Conservation (phyloP, 768 basidiomycete species). For the Lactifluus pinguis region DNA sequence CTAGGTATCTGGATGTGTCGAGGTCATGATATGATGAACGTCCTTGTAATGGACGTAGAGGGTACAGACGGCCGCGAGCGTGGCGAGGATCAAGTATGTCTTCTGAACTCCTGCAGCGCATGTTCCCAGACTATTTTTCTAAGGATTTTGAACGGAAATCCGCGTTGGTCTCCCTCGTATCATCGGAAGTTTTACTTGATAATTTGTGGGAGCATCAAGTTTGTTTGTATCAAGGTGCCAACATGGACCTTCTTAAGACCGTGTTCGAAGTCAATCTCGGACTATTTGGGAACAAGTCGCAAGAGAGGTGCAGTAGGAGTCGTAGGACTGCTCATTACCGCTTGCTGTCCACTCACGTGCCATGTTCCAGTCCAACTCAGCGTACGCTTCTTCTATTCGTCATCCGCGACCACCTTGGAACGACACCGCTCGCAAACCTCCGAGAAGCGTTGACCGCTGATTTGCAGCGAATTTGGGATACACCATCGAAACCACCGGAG, state of each 20-base stretch:
- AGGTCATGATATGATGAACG: constrained; percentile 58
- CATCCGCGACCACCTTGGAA: constrained; percentile 93
- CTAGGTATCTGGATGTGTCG: constrained; percentile 52
- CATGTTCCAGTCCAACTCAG: constrained; percentile 33
- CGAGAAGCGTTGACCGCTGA: constrained; percentile 82
- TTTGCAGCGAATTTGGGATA: constrained; percentile 86
- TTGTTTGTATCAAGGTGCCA: constrained; percentile 94
- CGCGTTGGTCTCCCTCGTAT: constrained; percentile 92
- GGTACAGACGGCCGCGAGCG: constrained; percentile 97
- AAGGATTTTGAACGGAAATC: constrained; percentile 99
- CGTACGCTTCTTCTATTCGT: constrained; percentile 98
- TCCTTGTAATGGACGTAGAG: constrained; percentile 99
- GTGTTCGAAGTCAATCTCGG: constrained; percentile 99
- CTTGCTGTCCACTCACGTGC: not conserved
- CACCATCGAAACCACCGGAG: constrained; percentile 80
- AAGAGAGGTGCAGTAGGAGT: too few species aligned
- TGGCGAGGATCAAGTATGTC: constrained; percentile 85
- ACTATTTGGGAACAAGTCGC: constrained; percentile 73
- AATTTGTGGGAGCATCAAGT: constrained; percentile 99
- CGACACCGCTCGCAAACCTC: constrained; percentile 85
- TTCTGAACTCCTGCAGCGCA: not conserved
- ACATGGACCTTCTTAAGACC: constrained; percentile 98
- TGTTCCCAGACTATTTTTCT: not conserved
- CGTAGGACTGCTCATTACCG: constrained; percentile 19
- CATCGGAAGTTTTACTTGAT: constrained; percentile 89